Conservation (phyloP, 352 stramenopile species). For the Phytophthora niederhauseri region DNA sequence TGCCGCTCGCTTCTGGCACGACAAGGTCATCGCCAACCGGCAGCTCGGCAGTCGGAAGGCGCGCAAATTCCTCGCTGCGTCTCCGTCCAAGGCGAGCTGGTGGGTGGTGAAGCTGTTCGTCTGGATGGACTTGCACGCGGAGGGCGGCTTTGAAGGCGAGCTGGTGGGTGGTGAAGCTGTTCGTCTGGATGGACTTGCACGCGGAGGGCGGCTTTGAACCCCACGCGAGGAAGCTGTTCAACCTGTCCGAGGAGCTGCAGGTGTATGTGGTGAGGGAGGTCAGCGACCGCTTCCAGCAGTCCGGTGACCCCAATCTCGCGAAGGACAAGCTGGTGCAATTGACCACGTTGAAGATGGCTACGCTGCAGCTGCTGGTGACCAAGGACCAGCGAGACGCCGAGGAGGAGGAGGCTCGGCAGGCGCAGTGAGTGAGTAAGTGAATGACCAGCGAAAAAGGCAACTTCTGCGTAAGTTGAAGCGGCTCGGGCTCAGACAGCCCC, state of each 20-base stretch:
- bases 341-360: constrained; percentile 63
- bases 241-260: constrained; percentile 47
- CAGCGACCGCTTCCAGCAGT: constrained; percentile 26
- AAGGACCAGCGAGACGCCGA: constrained; percentile 49
- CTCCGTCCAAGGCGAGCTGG: constrained; percentile 40
- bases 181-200: constrained; percentile 71
- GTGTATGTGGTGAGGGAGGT: constrained; percentile 53
- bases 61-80: constrained; percentile 45
- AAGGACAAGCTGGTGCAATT: constrained; percentile 49
- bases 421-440: neutral
- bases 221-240: constrained; percentile 54
- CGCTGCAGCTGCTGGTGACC: constrained; percentile 59
- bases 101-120: constrained; percentile 45
- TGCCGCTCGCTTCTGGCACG: constrained; percentile 69
- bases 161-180: constrained; percentile 50
- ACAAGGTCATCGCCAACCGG: constrained; percentile 40
- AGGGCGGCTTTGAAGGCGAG: too few species aligned
- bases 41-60: constrained; percentile 47
- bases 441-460: constrained; percentile 14
- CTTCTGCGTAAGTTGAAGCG: constrained; percentile 6
- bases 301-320: constrained; percentile 43
- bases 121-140: too few species aligned
- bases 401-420: constrained; percentile 26
- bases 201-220: constrained; percentile 52
- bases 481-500: neutral